Base-by-base conservation (phyloP, 2,329 filamentous ascomycete species). In the Colletotrichum melonis region DNA sequence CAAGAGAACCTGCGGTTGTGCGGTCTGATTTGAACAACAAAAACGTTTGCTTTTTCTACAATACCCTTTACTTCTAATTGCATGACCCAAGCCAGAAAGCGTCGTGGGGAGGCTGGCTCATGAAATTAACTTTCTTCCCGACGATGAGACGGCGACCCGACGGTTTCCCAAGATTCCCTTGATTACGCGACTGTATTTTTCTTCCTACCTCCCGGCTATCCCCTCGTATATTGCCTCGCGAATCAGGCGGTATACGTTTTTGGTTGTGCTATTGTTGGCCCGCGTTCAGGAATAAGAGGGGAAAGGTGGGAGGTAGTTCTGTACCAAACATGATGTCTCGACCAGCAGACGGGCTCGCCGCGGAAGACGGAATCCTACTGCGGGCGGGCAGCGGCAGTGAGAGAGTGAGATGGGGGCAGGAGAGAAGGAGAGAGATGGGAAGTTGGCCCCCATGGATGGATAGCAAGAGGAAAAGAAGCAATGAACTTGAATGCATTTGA, bases 1-100 rank as follows among this genome's bases (percentile, higher is more conserved):
- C 97, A 99, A 88, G 97, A 98, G 87, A 99, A 99, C 87, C 92
- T 99, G 77, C 93, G 97, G 84, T 90, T 97, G 84, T 98, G 95
- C 86, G 96, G 96, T 90, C 88, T 98, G 84, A 98, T 98, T 90
- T 98, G 93, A 92, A 81, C 59, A 75, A 67, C 19, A 63, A 62
- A 70, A 70, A 65, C 76, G 78, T 81, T 79, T 80, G 76, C 80
- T 79, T 79, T 78, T 79, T 79, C 78, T 81, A 77, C 83, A 84
- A 84, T 85, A 85, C 83, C 83, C 83, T 82, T 82, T 78, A 80
- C 79, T 81, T 83, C 75, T 77, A 76, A 76, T 76, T 72, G 75
- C 75, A 76, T 75, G 75, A 75, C 66, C 67, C 63, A 74, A 67
- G 71, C 74, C 74, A 72, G 72, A 73, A 57, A 67, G 58, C 56